Evolutionary conservation across 257 asterid species (phyloP).

Genomic region (Fraxinus pennsylvanica): DNA sequence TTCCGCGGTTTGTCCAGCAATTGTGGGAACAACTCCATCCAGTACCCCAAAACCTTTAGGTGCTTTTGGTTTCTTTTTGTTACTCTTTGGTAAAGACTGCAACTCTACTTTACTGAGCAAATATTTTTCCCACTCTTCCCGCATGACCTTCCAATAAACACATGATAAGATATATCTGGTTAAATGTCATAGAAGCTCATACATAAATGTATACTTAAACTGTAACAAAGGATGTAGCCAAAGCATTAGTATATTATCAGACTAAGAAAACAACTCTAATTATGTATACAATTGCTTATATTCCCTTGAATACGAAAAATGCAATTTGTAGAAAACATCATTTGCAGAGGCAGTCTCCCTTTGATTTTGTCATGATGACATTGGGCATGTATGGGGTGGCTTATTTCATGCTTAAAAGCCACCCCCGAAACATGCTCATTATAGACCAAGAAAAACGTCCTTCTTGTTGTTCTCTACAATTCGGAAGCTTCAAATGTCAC

Average conservation of each 20-base stretch:
- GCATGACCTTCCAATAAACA: conserved; percentile 66
- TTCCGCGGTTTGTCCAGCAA: conserved; percentile 74
- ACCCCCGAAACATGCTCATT: background rate
- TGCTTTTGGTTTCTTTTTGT: conserved; percentile 74
- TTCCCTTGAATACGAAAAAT: background rate
- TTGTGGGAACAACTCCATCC: conserved; percentile 64
- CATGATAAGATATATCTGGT: conserved; percentile 17
- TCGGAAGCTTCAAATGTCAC: background rate
- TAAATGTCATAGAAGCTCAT: conserved; percentile 14
- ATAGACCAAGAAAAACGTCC: conserved; percentile 6
- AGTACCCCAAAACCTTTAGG: conserved; percentile 92
- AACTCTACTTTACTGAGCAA: conserved; percentile 90
- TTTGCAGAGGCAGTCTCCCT: background rate
- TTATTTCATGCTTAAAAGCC: conserved; percentile 1
- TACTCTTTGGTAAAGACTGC: conserved; percentile 76
- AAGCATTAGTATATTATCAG: background rate
- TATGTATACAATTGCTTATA: background rate
- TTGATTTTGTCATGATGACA: background rate
- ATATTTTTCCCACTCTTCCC: conserved; percentile 89
- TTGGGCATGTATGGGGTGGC: background rate
- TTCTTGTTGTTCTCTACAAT: background rate
- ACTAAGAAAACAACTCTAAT: background rate
- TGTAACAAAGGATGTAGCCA: background rate
- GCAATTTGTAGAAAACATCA: background rate
- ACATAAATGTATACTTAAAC: background rate